A percentile compares a stretch with the other conserved stretches of the same genome.
Conservation (phyloP, 257 asterid species). For the Hygrophila difformis region DNA sequence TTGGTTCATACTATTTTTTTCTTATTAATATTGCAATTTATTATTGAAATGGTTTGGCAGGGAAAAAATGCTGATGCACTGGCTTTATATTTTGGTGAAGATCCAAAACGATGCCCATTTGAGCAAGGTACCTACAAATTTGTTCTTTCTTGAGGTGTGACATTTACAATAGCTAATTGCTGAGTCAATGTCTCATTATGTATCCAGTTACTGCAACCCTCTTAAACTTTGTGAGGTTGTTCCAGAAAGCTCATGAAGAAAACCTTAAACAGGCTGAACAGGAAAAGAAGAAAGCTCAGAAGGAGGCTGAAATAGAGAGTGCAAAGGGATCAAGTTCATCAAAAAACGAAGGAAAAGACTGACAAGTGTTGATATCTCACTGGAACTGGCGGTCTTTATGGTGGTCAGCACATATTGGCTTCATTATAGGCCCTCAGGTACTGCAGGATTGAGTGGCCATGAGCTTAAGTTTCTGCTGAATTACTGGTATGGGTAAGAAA, state of each 20-base stretch:
- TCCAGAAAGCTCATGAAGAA: slow-evolving; percentile 86
- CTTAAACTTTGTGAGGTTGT: slow-evolving; percentile 84
- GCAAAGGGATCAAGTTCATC: slow-evolving; percentile 39
- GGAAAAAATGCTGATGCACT: slow-evolving; percentile 84
- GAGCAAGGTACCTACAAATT: slow-evolving; percentile 63
- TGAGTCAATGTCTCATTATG: slow-evolving; percentile 25
- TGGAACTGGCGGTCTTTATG: slow-evolving; percentile 10
- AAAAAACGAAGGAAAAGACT: slow-evolving; percentile 48
- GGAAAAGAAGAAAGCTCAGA: slow-evolving; percentile 87
- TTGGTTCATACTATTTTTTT: slow-evolving; percentile 5
- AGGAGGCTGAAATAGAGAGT: slow-evolving; percentile 65
- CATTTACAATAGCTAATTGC: slow-evolving; percentile 15
- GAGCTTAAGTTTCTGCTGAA: slow-evolving; percentile 17
- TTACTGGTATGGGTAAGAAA: slow-evolving; percentile 17
- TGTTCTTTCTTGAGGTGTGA: background rate
- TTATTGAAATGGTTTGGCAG: slow-evolving; percentile 29
- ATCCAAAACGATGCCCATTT: slow-evolving; percentile 78
- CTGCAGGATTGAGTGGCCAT: slow-evolving; percentile 24
- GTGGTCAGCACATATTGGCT: slow-evolving; percentile 14
- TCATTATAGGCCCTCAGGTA: slow-evolving; percentile 15
- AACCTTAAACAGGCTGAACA: slow-evolving; percentile 79
- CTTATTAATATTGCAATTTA: slow-evolving; percentile 3
- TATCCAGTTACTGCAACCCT: slow-evolving; percentile 86
- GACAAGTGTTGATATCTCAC: slow-evolving; percentile 20
- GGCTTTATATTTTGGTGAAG: slow-evolving; percentile 85